Base-by-base conservation (phyloP, 2,329 filamentous ascomycete species). In the Ophiognomonia clavigignenti-juglandacearum region DNA sequence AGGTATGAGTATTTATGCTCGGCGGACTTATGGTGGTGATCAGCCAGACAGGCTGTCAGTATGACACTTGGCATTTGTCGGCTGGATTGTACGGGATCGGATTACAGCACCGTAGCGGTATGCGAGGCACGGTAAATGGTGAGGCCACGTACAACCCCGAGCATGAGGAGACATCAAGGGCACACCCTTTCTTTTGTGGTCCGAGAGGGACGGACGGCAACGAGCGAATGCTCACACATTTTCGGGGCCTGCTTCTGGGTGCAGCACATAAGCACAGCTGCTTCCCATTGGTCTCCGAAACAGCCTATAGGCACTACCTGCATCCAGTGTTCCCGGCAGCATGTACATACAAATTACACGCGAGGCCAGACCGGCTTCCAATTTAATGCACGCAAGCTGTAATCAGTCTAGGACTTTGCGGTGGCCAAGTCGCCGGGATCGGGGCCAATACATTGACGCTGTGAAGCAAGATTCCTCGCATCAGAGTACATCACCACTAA, bases 31-130 rank as follows among this genome's bases (percentile, higher is more conserved):
- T n/a, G n/a, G n/a, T n/a, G n/a, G n/a, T n/a, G n/a, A n/a, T n/a
- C n/a, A n/a, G 56, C 52, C 62, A 60, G 55, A 54, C 53, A 31
- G 56, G 54, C 54, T 55, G 53, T 52, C 40, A 50, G 45, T 53
- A 52, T 46, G 40, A 61, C 61, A 68, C 65, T 65, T 69, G 66
- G 66, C 64, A 61, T 64, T 64, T 67, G 53, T 65, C 54, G 53
- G 48, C 36, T 54, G 53, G 47, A 37, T 51, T 53, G 45, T 45
- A 41, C 42, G 20, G 18, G 41, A 26, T 18, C 16, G 35, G n/a
- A 39, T 43, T 16, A 11, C 11, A 27, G 34, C 24, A 11, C 19
- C 26, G 18, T 19, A 31, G 42, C 35, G 18, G 36, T 31, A 26
- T 27, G 40, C 24, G 22, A 41, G 20, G 39, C 26, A 32, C 22